Evolutionary conservation across 2,329 filamentous ascomycete genomes (phyloP), one percentile per base, ranked within the genome.

Genomic region (Sarocladiaceae sp.): DNA sequence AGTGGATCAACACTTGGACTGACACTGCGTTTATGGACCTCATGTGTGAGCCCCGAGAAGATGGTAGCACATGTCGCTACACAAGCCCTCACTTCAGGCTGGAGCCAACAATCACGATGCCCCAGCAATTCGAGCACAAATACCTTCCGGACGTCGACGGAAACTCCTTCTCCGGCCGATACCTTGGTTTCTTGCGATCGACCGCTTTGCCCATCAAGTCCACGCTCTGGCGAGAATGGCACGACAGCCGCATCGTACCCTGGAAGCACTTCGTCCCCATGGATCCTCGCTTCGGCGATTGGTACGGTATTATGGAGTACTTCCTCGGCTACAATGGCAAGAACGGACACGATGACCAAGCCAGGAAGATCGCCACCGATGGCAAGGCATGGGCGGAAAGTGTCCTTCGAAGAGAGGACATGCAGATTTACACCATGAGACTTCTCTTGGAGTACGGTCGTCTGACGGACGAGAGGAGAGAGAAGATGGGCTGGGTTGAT

Each of bases 181-280:
- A 85, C 61, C 76, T 84, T 4, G 82, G 79, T 0, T 90, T 92
- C 64, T 71, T 93, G 22, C 75, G 79, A 29, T 87, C 82, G 26
- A 87, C 82, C 2, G 84, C 80, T 15, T 66, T 92, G 8, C 86
- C 86, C 0, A 81, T 94, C 69, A 94, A 93, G 70, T 82, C 85
- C 5, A 90, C 88, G 0, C 72, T 93, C 20, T 94, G 85, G 69
- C 77, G 80, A 18, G 89, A 94, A 65, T 94, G 88, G 89, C 88
- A 92, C 62, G 88, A 92, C 64, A 79, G 78, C 40, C 77, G 88
- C 2, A 73, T 93, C 1, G 73, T 90, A 2, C 77, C 87, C 0
- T 94, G 89, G 88, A 82, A 83, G 60, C 89, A 94, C 66, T 93
- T 89, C 60, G 84, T 91, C 2, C 89, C 89, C 15, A 84, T 93